Evolutionary conservation across 805 yeast species (phyloP).

Genomic region (Yamadazyma sp.): DNA sequence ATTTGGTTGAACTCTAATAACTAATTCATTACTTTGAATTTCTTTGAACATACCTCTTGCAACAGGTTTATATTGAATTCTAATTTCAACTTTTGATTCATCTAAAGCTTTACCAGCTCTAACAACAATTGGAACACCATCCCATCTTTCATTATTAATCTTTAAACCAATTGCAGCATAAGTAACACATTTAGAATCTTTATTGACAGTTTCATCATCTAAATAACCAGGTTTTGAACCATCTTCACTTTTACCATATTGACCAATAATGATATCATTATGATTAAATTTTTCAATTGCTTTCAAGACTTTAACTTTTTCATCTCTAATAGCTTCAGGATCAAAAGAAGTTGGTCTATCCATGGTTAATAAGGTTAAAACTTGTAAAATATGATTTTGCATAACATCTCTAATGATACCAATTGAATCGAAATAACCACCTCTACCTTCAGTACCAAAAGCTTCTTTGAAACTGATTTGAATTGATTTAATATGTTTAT

Average conservation of each 20-base stretch:
- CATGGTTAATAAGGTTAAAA: slow-evolving; percentile 87
- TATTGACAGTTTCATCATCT: slow-evolving; percentile 87
- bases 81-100: slow-evolving; percentile 90
- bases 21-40: slow-evolving; percentile 89
- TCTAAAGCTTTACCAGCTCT: slow-evolving; percentile 98
- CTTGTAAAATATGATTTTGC: slow-evolving; percentile 96
- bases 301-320: slow-evolving; percentile 88
- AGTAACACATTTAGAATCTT: slow-evolving; percentile 83
- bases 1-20: slow-evolving; percentile 89
- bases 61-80: slow-evolving; percentile 87
- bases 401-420: slow-evolving; percentile 97
- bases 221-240: slow-evolving; percentile 86
- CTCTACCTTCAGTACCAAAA: slow-evolving; percentile 99
- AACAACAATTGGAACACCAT: slow-evolving; percentile 92
- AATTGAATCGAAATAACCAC: slow-evolving; percentile 93
- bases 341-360: slow-evolving; percentile 90
- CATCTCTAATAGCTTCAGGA: slow-evolving; percentile 93
- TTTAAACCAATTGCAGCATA: slow-evolving; percentile 80
- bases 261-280: slow-evolving; percentile 77
- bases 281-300: slow-evolving; percentile 68
- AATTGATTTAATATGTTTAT: slow-evolving; percentile 68
- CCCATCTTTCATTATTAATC: slow-evolving; percentile 95
- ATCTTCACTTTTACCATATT: slow-evolving; percentile 79
- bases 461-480: slow-evolving; percentile 95
- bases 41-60: slow-evolving; percentile 77